Evolutionary conservation across 1,284 basidiomycete species (phyloP).

Genomic region (Ustilago bromivora): DNA sequence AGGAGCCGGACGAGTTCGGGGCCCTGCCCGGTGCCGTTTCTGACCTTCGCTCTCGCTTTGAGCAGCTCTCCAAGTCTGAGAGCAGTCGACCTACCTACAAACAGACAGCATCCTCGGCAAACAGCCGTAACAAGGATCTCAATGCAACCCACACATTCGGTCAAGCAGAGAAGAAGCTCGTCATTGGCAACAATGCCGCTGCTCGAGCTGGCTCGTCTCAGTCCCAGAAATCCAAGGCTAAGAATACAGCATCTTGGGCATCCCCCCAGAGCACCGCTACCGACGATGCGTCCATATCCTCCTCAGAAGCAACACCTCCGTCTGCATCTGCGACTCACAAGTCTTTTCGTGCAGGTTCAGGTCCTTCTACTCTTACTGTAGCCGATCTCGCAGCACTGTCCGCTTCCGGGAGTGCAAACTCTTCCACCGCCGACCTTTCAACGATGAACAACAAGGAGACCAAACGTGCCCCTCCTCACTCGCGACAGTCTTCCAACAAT

Average conservation of each 20-base stretch:
- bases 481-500: constrained; percentile 10
- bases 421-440: constrained; percentile 25
- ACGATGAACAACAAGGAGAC: constrained; percentile 16
- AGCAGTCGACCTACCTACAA: constrained; percentile 26
- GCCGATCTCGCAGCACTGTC: constrained; percentile 26
- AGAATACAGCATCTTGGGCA: constrained; percentile 9
- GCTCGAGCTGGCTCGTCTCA: neutral
- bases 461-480: constrained; percentile 6
- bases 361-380: constrained; percentile 19
- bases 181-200: constrained; percentile 12
- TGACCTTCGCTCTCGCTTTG: constrained; percentile 48
- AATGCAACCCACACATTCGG: constrained; percentile 43
- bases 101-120: constrained; percentile 9
- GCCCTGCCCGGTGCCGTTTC: constrained; percentile 46
- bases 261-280: constrained; percentile 15
- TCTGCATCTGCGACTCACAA: neutral
- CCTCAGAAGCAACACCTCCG: constrained; percentile 1
- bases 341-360: neutral
- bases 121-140: constrained; percentile 21
- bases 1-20: constrained; percentile 51
- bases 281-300: constrained; percentile 10
- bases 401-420: constrained; percentile 20
- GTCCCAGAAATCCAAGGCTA: constrained; percentile 13
- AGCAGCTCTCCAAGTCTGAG: constrained; percentile 53
- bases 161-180: constrained; percentile 41